phyloP scores from a whole-genome alignment of 2,329 filamentous ascomycete genomes.

The Orbilia ellipsospora region DNA sequence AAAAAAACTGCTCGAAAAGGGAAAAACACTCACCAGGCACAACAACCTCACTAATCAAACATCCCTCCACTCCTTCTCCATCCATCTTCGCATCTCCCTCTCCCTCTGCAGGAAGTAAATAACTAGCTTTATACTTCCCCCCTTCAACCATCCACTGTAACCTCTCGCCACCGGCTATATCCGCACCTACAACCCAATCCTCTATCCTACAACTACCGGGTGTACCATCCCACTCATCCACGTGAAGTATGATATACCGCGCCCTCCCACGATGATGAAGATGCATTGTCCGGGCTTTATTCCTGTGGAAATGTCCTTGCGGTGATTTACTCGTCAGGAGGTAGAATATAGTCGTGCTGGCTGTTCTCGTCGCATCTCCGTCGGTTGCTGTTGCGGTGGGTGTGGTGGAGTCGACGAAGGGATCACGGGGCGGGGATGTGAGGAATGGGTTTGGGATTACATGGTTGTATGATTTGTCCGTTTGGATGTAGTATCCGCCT shows the following conservation, averaged over 20 bases:
- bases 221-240: conserved; percentile 64
- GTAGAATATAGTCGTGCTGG: conserved; percentile 74
- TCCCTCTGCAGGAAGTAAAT: conserved; percentile 9
- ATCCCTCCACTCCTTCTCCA: conserved; percentile 61
- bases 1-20: not conserved
- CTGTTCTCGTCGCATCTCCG: conserved; percentile 65
- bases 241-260: conserved; percentile 73
- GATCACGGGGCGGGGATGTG: conserved; percentile 53
- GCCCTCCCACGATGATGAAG: conserved; percentile 73
- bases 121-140: conserved; percentile 74
- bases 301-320: conserved; percentile 72
- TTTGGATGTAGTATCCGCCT: conserved; percentile 74
- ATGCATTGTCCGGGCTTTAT: conserved; percentile 70
- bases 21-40: conserved; percentile 18
- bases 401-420: conserved; percentile 61
- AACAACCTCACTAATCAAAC: conserved; percentile 63
- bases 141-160: conserved; percentile 77
- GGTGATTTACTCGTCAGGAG: conserved; percentile 70
- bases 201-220: conserved; percentile 65
- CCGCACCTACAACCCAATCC: conserved; percentile 72
- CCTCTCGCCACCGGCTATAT: conserved; percentile 69
- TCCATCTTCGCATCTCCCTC: conserved; percentile 59
- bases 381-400: conserved; percentile 56
- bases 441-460: conserved; percentile 70
- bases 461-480: conserved; percentile 67